Percentiles rank a stretch among this genome's conserved stretches.
These are phyloP conservation scores for Apophysomyces sp. DNA, from an alignment of 371 early-diverging fungal genomes.

Conservation along the genomic window DNA sequence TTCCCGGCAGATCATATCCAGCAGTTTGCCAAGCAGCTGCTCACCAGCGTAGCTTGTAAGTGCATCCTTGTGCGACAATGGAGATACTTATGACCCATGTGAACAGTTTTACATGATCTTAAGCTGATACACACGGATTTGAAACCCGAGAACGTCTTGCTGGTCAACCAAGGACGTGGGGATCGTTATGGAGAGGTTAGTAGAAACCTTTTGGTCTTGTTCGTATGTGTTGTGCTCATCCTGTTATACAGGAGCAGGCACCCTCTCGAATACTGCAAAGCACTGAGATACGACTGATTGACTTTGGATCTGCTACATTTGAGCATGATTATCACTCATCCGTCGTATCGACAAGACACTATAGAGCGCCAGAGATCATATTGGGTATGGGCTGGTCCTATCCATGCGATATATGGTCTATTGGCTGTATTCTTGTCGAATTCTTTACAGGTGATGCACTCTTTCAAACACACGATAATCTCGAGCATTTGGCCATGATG, in stretches of 20 bases:
- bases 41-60: slow-evolving; percentile 77
- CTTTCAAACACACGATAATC: slow-evolving; percentile 91
- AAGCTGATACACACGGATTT: slow-evolving; percentile 65
- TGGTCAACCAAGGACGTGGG: background rate
- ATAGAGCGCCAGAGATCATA: slow-evolving; percentile 97
- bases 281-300: slow-evolving; percentile 87
- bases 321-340: slow-evolving; percentile 90
- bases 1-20: slow-evolving; percentile 90
- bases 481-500: slow-evolving; percentile 81
- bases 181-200: background rate
- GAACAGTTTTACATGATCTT: slow-evolving; percentile 76
- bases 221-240: background rate
- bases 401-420: slow-evolving; percentile 97
- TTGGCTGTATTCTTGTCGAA: slow-evolving; percentile 97
- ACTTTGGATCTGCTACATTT: slow-evolving; percentile 94
- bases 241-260: slow-evolving; percentile 20
- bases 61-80: background rate
- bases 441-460: slow-evolving; percentile 93
- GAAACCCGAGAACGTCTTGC: slow-evolving; percentile 17
- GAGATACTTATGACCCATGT: slow-evolving; percentile 1
- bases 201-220: background rate
- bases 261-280: slow-evolving; percentile 56
- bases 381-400: slow-evolving; percentile 90
- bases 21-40: slow-evolving; percentile 76
- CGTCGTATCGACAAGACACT: slow-evolving; percentile 93